Base-by-base conservation (phyloP, 2,329 filamentous ascomycete genomes). In the Verticillium longisporum region DNA sequence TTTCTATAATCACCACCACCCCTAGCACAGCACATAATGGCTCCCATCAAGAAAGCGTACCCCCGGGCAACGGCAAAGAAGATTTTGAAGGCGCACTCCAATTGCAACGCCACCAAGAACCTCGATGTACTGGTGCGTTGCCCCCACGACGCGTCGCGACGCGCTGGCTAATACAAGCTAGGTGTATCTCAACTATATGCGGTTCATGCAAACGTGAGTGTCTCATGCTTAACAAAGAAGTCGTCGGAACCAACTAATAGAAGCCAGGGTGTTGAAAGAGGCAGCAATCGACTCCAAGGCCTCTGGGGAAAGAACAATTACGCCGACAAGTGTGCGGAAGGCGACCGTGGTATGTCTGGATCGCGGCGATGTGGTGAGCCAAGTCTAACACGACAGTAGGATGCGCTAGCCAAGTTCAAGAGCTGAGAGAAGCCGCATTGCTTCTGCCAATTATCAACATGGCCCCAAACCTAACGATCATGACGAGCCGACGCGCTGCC, bases 61-160 rank as follows among this genome's bases (percentile, higher is more conserved):
- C 92, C 92, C 11, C 88, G 92, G 64, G 87, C 86, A 18, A 95
- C 90, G 0, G 81, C 97, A 68, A 95, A 92, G 75, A 93, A 92
- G 74, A 94, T 96, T 63, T 82, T 96, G 69, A 97, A 96, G 76
- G 92, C 91, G 18, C 92, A 96, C 74, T 89, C 91, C 9, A 89
- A 90, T 64, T 87, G 88, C 71, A 89, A 84, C 65, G 75, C 96
- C 65, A 91, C 88, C 78, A 95, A 92, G 75, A 93, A 95, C 74
- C 89, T 88, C 34, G 93, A 97, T 75, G 87, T 96, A 61, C 80
- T 94, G 77, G 91, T 96, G 76, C 63, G 83, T 56, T n/a, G 64
- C 65, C 33, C 18, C 36, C 41, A 50, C 3, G 54, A 61, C 60
- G 67, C 65, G 64, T 66, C 59, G 15, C 37, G 64, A 69, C 68